Evolutionary conservation across 139 green algal species (phyloP).

Genomic region (Mesostigma viride): DNA sequence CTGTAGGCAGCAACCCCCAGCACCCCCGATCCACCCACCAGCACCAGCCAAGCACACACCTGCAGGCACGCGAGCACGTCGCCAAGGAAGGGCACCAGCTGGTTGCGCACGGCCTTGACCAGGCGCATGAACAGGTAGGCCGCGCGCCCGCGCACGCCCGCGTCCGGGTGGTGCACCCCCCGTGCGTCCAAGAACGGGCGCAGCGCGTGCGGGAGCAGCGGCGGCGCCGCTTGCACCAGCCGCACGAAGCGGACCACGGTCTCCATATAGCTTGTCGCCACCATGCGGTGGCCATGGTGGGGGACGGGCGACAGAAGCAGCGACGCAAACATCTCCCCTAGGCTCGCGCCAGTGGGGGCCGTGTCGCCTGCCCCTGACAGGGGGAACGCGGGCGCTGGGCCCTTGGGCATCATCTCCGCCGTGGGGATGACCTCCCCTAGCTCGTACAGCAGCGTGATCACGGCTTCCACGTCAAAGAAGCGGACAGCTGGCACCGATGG

Average conservation of each 20-base stretch:
- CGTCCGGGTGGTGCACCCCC: constrained; percentile 26
- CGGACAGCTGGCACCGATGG: not conserved
- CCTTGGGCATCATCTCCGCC: constrained; percentile 18
- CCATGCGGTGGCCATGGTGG: constrained; percentile 10
- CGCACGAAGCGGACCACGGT: constrained; percentile 27
- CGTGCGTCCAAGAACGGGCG: constrained; percentile 24
- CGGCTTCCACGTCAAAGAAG: constrained; percentile 30
- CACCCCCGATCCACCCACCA: too few species aligned
- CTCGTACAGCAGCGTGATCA: constrained; percentile 31
- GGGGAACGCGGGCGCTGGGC: not conserved
- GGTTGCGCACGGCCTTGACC: constrained; percentile 31
- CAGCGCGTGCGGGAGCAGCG: constrained; percentile 25
- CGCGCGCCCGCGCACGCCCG: constrained; percentile 21
- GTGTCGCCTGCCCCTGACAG: not conserved
- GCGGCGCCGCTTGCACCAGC: constrained; percentile 20
- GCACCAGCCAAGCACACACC: too few species aligned
- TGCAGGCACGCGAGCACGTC: not conserved
- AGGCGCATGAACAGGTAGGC: constrained; percentile 39
- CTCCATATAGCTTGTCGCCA: constrained; percentile 23
- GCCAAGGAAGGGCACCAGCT: constrained; percentile 29
- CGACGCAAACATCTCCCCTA: constrained; percentile 19
- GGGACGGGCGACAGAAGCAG: constrained; percentile 16
- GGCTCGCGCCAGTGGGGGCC: constrained; percentile 14
- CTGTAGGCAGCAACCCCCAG: not conserved
- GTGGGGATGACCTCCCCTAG: constrained; percentile 27